Evolutionary conservation across 139 green algal species (phyloP), one percentile per base, ranked within the genome.

Genomic region (Parachlorella kessleri): DNA sequence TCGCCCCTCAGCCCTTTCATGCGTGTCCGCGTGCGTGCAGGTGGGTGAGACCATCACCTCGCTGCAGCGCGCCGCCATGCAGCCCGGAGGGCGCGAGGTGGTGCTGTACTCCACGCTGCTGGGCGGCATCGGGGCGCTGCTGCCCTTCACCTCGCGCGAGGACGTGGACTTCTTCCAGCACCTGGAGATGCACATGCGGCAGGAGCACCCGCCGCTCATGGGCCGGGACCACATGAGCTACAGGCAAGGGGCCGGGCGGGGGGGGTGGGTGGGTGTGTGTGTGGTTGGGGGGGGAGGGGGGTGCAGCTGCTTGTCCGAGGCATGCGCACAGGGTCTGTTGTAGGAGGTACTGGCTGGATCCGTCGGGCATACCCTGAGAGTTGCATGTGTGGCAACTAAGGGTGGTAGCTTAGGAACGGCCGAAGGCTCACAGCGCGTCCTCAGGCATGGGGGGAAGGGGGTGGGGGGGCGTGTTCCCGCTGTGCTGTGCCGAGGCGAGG

Each of bases 151-250:
- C 37, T 85, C 81, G 5, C 83, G 86, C 76, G 94, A 98, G 87
- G 95, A 99, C 77, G 88, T 94, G 8, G 97, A 99, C 86, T 99
- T 99, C 83, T 99, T 98, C 91, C 85, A 86, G 37, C 93, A 98
- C 82, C 90, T 99, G 71, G 97, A 99, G 89, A 98, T 99, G 95
- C 95, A 99, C 91, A 76, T 99, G 91, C 92, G 97, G 66, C 92
- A 96, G 88, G 95, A 99, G 84, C 65, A 93, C 73, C 92, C 94
- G 4, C 95, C 97, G 24, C 86, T 99, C 74, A 86, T 88, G 55
- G 97, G 97, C 4, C 77, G 95, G 21, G 97, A 99, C 87, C 96
- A 99, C 90, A 87, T 98, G 79, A 86, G 87, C 21, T 99, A 90
- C 89, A 67, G 85, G 35, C 76, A 70, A n/a, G 78, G 30, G 18